phyloP scores from a whole-genome alignment of 768 basidiomycete genomes.

The Pholiota conissans region DNA sequence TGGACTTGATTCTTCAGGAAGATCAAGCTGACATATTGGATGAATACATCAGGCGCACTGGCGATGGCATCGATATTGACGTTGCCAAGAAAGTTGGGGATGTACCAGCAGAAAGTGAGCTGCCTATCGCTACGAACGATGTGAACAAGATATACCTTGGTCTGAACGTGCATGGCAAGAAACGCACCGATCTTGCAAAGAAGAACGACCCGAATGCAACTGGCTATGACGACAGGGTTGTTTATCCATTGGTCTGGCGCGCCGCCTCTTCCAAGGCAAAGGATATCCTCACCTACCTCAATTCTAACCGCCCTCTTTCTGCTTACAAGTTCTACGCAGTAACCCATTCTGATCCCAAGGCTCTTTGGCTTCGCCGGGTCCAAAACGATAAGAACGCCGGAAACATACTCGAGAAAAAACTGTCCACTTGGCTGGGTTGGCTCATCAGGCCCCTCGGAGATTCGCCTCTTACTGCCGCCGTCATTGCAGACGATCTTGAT shows the following conservation, averaged over 20 bases:
- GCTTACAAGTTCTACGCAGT: constrained; percentile 53
- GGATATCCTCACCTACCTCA: constrained; percentile 47
- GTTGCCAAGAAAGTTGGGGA: constrained; percentile 18
- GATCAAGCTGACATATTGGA: constrained; percentile 56
- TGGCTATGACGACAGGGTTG: neutral
- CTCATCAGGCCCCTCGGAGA: constrained; percentile 45
- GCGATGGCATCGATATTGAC: constrained; percentile 36
- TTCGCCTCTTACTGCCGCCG: constrained; percentile 48
- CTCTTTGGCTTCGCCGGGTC: constrained; percentile 40
- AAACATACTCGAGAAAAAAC: constrained; percentile 35
- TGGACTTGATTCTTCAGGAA: constrained; percentile 29
- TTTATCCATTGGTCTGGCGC: constrained; percentile 41
- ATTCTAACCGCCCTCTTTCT: constrained; percentile 41
- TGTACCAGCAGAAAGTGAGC: constrained; percentile 21
- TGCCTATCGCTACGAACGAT: constrained; percentile 31
- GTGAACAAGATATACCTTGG: constrained; percentile 53
- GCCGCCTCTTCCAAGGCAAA: constrained; percentile 34
- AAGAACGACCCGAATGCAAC: constrained; percentile 49
- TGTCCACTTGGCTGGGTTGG: constrained; percentile 58
- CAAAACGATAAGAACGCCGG: constrained; percentile 1
- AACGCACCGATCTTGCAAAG: constrained; percentile 50
- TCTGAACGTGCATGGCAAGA: constrained; percentile 64
- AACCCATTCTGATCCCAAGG: constrained; percentile 39
- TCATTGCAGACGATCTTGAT: constrained; percentile 35
- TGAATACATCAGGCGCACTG: constrained; percentile 55